Evolutionary conservation across 2,329 filamentous ascomycete species (phyloP), one percentile per base, ranked within the genome.

Genomic region (Aspergillus neotritici): DNA sequence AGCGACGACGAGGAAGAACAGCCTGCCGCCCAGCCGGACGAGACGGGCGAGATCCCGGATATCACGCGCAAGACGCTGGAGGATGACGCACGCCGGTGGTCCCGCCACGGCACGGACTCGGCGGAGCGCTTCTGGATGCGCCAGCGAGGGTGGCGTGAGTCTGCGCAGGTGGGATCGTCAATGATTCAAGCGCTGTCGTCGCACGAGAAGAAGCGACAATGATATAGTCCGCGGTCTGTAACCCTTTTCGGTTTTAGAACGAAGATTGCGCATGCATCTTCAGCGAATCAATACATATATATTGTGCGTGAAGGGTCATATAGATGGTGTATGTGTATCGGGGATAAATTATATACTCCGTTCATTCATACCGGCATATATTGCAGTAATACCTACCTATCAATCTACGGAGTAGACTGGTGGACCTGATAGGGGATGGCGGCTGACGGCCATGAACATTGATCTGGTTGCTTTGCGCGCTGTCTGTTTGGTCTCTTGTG

Each of bases 141-240:
- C 10, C 70, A 73, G 57, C 66, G 59, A 25, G 66, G 63, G n/a
- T 71, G 69, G 69, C 56, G 51, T 28, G 69, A 73, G 53, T 62
- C 63, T 28, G 63, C 63, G 2, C 52, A 64, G 44, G 61, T 71
- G 4, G 70, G 67, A 1, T 48, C 62, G 11, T 58, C 61, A 2
- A 65, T 73, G 37, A 71, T 73, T 36, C 59, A 67, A 37, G 56
- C 61, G 5, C 55, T 62, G 43, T 48, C 53, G 13, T 43, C 44
- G 6, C 55, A 50, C 17, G 44, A 41, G 13, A 69, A 69, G 55
- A 68, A 70, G 54, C 43, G 61, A 46, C 60, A 66, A 47, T 68
- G 29, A 46, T 33, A 25, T 21, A 44, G 43, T 31, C 33, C n/a
- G 11, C 33, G 21, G 28, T 31, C 3, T 17, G 5, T 17, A 17